Conservation (phyloP, 108 stramenopile species). For the Hondaea fermentalgiana region DNA sequence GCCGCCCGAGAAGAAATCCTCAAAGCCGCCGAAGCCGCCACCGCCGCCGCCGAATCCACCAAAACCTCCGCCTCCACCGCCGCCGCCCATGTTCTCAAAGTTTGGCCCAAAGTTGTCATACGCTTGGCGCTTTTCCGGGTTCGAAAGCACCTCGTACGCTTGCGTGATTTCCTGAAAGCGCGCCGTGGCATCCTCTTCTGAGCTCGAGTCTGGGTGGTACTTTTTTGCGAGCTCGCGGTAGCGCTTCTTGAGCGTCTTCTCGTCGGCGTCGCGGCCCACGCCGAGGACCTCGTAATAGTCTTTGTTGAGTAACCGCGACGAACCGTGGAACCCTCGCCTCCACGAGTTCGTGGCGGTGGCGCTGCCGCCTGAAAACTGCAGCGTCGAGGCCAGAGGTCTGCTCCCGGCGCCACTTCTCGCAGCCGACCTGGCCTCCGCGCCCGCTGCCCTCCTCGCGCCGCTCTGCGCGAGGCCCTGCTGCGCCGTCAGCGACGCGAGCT, state of each 20-base stretch:
- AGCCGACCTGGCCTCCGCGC: no score
- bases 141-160: conserved; percentile 90
- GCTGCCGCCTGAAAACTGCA: neutral
- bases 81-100: conserved; percentile 40
- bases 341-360: neutral
- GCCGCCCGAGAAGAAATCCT: neutral
- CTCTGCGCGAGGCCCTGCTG: neutral
- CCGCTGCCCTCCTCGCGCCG: no score
- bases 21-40: neutral
- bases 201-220: conserved; percentile 88
- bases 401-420: no score
- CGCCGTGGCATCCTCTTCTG: conserved; percentile 57
- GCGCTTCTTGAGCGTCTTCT: conserved; percentile 81
- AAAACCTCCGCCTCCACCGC: conserved; percentile 25
- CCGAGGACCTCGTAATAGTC: conserved; percentile 91
- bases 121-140: conserved; percentile 67
- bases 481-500: no score
- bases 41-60: neutral
- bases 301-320: conserved; percentile 43
- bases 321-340: neutral
- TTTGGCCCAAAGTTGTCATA: conserved; percentile 76
- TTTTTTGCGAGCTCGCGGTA: conserved; percentile 88
- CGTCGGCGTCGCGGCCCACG: conserved; percentile 62
- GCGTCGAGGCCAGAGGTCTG: no score
- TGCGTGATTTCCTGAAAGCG: conserved; percentile 81